Conservation (phyloP, 768 basidiomycete species). For the Tricholoma terreum region DNA sequence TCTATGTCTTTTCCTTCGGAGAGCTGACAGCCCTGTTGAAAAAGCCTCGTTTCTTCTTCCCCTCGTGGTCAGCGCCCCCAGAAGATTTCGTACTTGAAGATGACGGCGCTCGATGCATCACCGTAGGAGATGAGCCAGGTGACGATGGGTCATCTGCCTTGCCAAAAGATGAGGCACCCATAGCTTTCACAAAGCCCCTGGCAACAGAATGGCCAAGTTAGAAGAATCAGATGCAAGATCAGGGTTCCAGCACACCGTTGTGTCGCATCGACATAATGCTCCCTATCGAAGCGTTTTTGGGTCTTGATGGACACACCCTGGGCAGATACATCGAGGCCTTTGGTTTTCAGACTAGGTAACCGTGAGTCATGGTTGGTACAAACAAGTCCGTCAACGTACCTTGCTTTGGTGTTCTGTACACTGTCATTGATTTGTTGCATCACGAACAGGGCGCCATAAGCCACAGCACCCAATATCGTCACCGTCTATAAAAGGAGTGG, state of each 20-base stretch:
- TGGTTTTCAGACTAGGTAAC: conserved; percentile 46
- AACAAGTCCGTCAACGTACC: conserved; percentile 33
- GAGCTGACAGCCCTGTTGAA: not conserved
- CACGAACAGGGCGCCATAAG: conserved; percentile 41
- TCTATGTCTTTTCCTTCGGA: conserved; percentile 1
- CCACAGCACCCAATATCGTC: conserved; percentile 41
- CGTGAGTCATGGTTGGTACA: not conserved
- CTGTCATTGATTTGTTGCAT: conserved; percentile 38
- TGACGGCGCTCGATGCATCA: not conserved
- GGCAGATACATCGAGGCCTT: conserved; percentile 55
- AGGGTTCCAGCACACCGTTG: conserved; percentile 49
- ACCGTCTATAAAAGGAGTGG: conserved; percentile 38
- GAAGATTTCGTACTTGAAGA: not conserved
- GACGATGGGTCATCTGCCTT: conserved; percentile 13
- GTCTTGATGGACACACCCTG: conserved; percentile 68
- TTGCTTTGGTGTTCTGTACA: conserved; percentile 49
- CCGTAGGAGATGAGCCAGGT: not conserved
- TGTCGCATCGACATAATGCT: conserved; percentile 70
- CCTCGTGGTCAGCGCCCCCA: not conserved
- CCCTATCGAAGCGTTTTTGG: conserved; percentile 51
- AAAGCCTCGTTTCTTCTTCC: not conserved
- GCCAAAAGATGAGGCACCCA: conserved; percentile 44
- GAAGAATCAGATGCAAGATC: not conserved
- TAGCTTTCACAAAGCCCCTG: conserved; percentile 54
- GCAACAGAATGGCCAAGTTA: not conserved